Percentiles rank a stretch among this genome's conserved stretches.
These are phyloP conservation scores for Acanthamoeba royreba DNA, from an alignment of 208 protist species.

Conservation along the genomic window DNA sequence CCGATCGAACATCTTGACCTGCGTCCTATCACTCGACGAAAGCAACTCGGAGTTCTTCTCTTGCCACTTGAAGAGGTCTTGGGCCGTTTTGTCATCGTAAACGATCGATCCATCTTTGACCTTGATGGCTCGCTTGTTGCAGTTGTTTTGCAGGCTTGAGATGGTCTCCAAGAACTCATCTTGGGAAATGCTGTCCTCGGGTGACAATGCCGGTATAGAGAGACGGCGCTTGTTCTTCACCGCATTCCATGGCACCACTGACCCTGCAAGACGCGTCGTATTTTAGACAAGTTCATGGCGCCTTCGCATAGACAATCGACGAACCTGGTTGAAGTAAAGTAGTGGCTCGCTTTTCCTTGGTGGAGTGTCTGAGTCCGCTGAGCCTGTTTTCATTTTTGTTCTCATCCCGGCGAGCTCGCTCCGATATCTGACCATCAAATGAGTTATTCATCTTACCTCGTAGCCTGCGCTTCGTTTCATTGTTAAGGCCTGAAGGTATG, in stretches of 20 bases:
- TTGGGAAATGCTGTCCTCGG: not conserved
- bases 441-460: not conserved
- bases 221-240: not conserved
- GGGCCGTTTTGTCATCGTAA: conserved; percentile 7
- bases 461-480: not conserved
- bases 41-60: conserved; percentile 3
- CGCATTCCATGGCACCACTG: not conserved
- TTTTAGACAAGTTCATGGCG: too few relatives aligned
- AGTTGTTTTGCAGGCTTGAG: not conserved
- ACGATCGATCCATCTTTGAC: not conserved
- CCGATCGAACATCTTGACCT: not conserved
- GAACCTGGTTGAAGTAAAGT: not conserved
- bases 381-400: not conserved
- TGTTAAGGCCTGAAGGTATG: too few relatives aligned
- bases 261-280: not conserved
- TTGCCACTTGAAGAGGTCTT: conserved; percentile 13
- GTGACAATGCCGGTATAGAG: not conserved
- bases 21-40: not conserved
- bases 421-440: not conserved
- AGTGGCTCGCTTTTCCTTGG: not conserved
- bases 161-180: conserved; percentile 1
- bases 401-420: not conserved
- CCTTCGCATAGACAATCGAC: too few relatives aligned
- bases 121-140: conserved; percentile 7
- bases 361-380: not conserved